Evolutionary conservation across 768 basidiomycete species (phyloP).

Genomic region (Rhodocollybia butyracea): DNA sequence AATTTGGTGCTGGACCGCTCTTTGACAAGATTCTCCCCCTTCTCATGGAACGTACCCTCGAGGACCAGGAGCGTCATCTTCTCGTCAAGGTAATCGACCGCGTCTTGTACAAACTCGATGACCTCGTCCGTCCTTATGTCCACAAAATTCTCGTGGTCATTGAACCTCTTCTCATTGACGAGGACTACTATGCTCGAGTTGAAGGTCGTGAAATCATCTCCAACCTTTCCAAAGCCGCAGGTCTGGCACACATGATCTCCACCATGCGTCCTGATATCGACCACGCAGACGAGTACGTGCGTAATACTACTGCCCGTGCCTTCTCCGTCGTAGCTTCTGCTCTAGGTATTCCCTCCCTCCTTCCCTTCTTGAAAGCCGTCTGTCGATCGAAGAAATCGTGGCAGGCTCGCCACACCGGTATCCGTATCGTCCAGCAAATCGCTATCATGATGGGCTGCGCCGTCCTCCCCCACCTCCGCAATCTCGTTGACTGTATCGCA

Average conservation of each 20-base stretch:
- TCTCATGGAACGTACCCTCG: conserved; percentile 95
- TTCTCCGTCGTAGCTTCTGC: conserved; percentile 99
- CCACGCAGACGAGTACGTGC: conserved; percentile 98
- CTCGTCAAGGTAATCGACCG: conserved; percentile 99
- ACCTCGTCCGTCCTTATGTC: conserved; percentile 97
- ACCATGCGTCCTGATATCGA: conserved; percentile 99
- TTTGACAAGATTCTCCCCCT: conserved; percentile 99
- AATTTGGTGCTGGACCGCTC: conserved; percentile 95
- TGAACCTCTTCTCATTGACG: conserved; percentile 97
- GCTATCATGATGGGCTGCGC: conserved; percentile 99
- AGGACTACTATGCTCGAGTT: conserved; percentile 94
- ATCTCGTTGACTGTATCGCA: conserved; percentile 94
- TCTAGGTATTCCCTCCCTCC: conserved; percentile 93
- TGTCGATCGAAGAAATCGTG: conserved; percentile 99
- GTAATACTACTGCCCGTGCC: conserved; percentile 97
- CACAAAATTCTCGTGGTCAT: conserved; percentile 99
- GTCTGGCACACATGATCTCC: conserved; percentile 99
- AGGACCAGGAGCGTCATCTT: conserved; percentile 97
- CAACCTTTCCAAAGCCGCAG: conserved; percentile 96
- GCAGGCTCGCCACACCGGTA: conserved; percentile 99
- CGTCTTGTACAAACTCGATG: conserved; percentile 97
- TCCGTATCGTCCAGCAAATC: conserved; percentile 99
- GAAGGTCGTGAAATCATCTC: conserved; percentile 99
- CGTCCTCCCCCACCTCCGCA: conserved; percentile 93
- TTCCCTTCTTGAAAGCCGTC: conserved; percentile 98